Percentiles rank a stretch among this genome's conserved stretches.
Evolutionary conservation across 1,284 basidiomycete species (phyloP).

Genomic region (Cutaneotrichosporon sp.): DNA sequence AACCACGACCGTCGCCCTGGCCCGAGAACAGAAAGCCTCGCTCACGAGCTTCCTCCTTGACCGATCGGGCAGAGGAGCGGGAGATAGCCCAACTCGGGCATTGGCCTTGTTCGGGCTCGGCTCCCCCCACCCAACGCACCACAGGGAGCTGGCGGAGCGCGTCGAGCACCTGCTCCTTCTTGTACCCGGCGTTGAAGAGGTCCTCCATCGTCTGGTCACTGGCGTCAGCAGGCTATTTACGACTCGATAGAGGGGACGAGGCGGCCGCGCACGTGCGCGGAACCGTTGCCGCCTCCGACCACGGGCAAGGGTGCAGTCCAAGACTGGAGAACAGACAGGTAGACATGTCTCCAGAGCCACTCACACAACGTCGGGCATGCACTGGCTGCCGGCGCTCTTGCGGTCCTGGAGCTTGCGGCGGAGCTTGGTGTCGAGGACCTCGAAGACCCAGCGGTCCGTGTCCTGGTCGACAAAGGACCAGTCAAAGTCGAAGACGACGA

Average conservation of each 20-base stretch:
- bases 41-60: not conserved
- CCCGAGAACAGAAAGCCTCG: not conserved
- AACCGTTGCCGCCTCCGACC: no score
- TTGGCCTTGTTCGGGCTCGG: no score
- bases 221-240: no score
- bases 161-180: conserved; percentile 71
- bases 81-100: no score
- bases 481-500: conserved; percentile 96
- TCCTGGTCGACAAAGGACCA: conserved; percentile 91
- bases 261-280: no score
- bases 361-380: conserved; percentile 89
- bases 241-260: no score
- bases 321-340: no score
- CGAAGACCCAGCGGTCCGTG: conserved; percentile 94
- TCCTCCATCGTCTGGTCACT: conserved; percentile 75
- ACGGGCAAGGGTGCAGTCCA: no score
- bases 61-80: no score
- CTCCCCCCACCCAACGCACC: no score
- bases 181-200: conserved; percentile 66
- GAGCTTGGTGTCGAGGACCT: conserved; percentile 82
- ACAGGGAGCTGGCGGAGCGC: conserved; percentile 82
- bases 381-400: conserved; percentile 65
- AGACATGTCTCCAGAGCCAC: no score
- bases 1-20: no score
- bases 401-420: conserved; percentile 78